Evolutionary conservation across 768 basidiomycete genomes (phyloP), one percentile per base, ranked within the genome.

Genomic region (Boletus vermiculosoides): DNA sequence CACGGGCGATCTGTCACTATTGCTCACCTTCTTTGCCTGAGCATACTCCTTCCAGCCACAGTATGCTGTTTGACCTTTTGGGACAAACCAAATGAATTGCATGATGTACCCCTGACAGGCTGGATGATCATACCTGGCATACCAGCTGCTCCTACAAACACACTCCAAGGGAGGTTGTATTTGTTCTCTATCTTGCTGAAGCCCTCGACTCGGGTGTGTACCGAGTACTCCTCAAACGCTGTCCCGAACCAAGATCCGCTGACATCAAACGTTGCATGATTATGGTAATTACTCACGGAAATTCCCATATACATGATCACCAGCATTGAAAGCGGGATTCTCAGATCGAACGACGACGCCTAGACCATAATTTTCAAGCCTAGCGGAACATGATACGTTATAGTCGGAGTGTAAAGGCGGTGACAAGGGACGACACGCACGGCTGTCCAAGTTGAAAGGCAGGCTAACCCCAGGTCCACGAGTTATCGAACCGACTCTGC

Each of bases 231-330:
- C 68, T 58, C 57, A 34, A 50, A 64, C 50, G 45, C 66, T 56
- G 71, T 71, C 54, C 75, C 25, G 16, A 75, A 5, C 83, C 52
- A 47, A 51, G 82, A 77, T 20, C 77, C 70, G 6, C 81, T 79
- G 9, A 58, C 60, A 50, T 74, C 70, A 45, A 75, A 64, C 1
- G 61, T 56, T 63, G 22, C 41, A 64, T 55, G 45, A 81, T 77
- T 0, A 78, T 80, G n/a, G n/a, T n/a, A 25, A 20, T 18, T 78
- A 57, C 61, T 56, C 40, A 61, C 60, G 31, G 31, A 79, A 20
- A 83, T 23, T 0, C n/a, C 54, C 60, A 31, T 61, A 62, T 4
- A 56, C 20, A 45, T 52, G 54, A 31, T 61, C 55, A 16, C 60
- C 46, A 16, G 18, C 28, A 25, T 22, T 36, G 33, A 62, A 49